A percentile compares a stretch with the other conserved stretches of the same genome.
Conservation (phyloP, 2,329 filamentous ascomycete species). For the Talaromyces sp. region DNA sequence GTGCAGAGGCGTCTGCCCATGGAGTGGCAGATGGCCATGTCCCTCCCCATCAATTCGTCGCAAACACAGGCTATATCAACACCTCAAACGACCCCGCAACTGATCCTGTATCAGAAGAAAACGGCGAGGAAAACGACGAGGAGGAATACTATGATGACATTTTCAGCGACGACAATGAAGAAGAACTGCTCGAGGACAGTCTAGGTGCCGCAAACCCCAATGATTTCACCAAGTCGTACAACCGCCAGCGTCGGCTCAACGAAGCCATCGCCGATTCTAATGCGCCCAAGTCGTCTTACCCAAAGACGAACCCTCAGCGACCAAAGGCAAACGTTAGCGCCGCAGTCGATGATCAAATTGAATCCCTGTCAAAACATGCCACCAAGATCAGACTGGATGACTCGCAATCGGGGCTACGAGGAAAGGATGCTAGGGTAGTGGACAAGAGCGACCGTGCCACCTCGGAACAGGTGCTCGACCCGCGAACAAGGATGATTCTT, state of each 20-base stretch:
- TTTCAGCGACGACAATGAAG: constrained; percentile 26
- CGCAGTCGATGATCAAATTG: constrained; percentile 81
- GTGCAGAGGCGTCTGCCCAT: not conserved
- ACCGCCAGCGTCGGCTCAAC: constrained; percentile 70
- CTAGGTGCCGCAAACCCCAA: constrained; percentile 54
- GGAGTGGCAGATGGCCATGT: constrained; percentile 41
- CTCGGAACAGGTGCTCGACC: constrained; percentile 89
- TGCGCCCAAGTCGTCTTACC: constrained; percentile 53
- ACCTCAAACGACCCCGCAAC: constrained; percentile 6
- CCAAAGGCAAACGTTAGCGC: constrained; percentile 74
- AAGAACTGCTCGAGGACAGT: constrained; percentile 52
- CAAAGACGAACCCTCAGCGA: constrained; percentile 72
- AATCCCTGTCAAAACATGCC: constrained; percentile 77
- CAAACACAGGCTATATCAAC: constrained; percentile 27
- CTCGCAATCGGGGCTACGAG: constrained; percentile 49
- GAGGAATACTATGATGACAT: constrained; percentile 62
- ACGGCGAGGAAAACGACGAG: constrained; percentile 43
- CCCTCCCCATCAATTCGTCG: constrained; percentile 46
- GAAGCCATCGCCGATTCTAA: constrained; percentile 46
- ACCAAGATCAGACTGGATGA: constrained; percentile 77
- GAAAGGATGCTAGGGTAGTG: constrained; percentile 41
- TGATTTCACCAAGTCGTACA: constrained; percentile 83
- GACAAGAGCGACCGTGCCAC: constrained; percentile 93
- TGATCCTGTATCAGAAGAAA: constrained; percentile 28
- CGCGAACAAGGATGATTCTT: constrained; percentile 89